phyloP scores from a whole-genome alignment of 345 rosid genomes.

The Passiflora organensis region DNA sequence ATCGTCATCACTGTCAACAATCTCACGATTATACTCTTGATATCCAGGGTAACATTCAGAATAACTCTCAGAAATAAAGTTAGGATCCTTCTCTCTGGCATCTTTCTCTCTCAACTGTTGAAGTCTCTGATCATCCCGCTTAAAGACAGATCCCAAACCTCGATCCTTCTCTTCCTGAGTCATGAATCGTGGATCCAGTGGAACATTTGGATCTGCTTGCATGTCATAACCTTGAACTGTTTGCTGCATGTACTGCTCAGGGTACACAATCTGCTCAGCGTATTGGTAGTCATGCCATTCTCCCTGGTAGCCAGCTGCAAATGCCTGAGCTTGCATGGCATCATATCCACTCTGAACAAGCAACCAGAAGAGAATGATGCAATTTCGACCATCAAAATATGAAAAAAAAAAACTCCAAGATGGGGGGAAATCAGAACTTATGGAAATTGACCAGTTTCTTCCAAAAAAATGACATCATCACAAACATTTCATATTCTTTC shows the following conservation, averaged over 20 bases:
- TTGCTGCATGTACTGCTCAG: slow-evolving; percentile 75
- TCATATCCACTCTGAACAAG: slow-evolving; percentile 67
- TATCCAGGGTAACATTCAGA: slow-evolving; percentile 99
- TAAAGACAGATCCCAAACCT: slow-evolving; percentile 95
- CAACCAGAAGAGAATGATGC: background rate
- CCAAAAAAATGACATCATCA: background rate
- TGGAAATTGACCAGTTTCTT: background rate
- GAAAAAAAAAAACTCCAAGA: background rate
- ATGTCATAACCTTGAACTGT: slow-evolving; percentile 44
- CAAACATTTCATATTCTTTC: background rate
- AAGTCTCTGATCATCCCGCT: slow-evolving; percentile 95
- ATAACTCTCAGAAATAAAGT: slow-evolving; percentile 87
- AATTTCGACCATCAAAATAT: slow-evolving; percentile 1
- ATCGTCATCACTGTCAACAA: slow-evolving; percentile 90
- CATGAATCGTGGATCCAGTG: slow-evolving; percentile 81
- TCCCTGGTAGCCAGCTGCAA: slow-evolving; percentile 67
- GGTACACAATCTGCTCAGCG: slow-evolving; percentile 73
- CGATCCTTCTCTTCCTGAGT: slow-evolving; percentile 98
- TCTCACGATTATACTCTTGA: slow-evolving; percentile 92
- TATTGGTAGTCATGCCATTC: slow-evolving; percentile 95
- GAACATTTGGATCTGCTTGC: slow-evolving; percentile 39
- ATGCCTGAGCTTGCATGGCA: slow-evolving; percentile 63
- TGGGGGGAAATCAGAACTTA: background rate
- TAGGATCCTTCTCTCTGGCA: slow-evolving; percentile 91
- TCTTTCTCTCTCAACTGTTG: slow-evolving; percentile 87